These are phyloP conservation scores for Lepidium africanum DNA, from an alignment of 345 rosid genomes.

Conservation along the genomic window DNA sequence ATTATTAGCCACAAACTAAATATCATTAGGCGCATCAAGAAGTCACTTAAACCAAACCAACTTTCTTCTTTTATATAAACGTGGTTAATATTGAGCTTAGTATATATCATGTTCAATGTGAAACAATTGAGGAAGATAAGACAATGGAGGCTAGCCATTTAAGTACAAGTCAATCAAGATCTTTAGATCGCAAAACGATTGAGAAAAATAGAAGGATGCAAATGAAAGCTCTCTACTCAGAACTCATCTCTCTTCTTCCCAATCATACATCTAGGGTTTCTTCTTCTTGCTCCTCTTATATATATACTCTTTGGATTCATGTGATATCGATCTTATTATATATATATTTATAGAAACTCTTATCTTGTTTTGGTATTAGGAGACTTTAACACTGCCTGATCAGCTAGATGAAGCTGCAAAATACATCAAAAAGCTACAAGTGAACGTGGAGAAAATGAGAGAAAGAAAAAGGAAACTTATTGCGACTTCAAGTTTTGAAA, in stretches of 20 bases:
- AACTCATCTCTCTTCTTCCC: slow-evolving; percentile 32
- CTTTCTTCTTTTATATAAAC: background rate
- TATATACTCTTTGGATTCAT: background rate
- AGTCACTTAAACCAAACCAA: background rate
- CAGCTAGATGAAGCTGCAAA: slow-evolving; percentile 31
- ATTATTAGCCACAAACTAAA: background rate
- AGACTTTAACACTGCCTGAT: slow-evolving; percentile 18
- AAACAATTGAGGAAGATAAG: background rate
- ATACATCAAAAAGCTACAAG: slow-evolving; percentile 29
- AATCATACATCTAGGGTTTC: slow-evolving; percentile 22
- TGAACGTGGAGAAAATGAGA: slow-evolving; percentile 22
- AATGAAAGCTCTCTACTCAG: slow-evolving; percentile 26
- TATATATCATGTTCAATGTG: background rate
- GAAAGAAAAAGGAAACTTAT: slow-evolving; percentile 17
- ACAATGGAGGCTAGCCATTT: slow-evolving; percentile 21
- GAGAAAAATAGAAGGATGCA: slow-evolving; percentile 29
- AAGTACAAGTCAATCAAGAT: slow-evolving; percentile 17
- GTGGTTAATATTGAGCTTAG: background rate
- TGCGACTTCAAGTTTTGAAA: background rate
- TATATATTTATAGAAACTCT: background rate
- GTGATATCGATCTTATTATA: background rate
- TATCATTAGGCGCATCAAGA: background rate
- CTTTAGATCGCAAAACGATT: slow-evolving; percentile 21
- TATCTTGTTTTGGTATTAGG: slow-evolving; percentile 14
- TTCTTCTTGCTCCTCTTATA: slow-evolving; percentile 2